These are phyloP conservation scores for Wickerhamiella dianesei DNA, from an alignment of 805 yeast species.

Conservation along the genomic window DNA sequence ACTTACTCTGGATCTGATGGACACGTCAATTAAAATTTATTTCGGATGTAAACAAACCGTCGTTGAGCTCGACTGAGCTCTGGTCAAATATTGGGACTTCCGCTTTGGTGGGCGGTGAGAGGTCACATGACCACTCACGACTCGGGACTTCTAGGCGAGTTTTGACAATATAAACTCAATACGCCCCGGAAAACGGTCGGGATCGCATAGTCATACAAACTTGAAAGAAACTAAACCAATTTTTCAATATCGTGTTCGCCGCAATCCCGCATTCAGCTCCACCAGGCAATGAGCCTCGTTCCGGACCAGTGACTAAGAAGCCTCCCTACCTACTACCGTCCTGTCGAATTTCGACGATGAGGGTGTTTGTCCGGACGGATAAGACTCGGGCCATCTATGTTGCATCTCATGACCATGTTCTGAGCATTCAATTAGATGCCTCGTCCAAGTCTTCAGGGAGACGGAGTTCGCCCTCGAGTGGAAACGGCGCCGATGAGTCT, in stretches of 20 bases:
- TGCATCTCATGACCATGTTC: slow-evolving; percentile 42
- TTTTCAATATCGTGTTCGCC: too few relatives aligned
- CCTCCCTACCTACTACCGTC: not conserved
- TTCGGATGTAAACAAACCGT: too few relatives aligned
- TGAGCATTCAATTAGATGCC: slow-evolving; percentile 21
- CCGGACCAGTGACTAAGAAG: not conserved
- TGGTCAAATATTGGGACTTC: too few relatives aligned
- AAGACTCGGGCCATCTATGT: slow-evolving; percentile 59
- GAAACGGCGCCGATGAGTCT: slow-evolving; percentile 5
- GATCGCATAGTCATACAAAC: too few relatives aligned
- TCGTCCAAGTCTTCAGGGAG: not conserved
- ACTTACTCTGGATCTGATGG: too few relatives aligned
- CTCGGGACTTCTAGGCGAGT: not conserved
- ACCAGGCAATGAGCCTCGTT: not conserved
- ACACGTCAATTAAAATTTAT: too few relatives aligned
- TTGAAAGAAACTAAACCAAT: too few relatives aligned
- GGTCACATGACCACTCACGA: too few relatives aligned
- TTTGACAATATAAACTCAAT: not conserved
- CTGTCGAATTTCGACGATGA: slow-evolving; percentile 31
- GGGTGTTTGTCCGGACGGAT: slow-evolving; percentile 41
- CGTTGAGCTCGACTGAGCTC: too few relatives aligned
- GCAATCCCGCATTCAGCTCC: too few relatives aligned
- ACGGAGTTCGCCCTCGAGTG: not conserved
- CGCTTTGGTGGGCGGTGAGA: too few relatives aligned
- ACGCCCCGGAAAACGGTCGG: too few relatives aligned